phyloP scores from a whole-genome alignment of 495 filamentous ascomycete genomes.

The Neurospora africana region DNA sequence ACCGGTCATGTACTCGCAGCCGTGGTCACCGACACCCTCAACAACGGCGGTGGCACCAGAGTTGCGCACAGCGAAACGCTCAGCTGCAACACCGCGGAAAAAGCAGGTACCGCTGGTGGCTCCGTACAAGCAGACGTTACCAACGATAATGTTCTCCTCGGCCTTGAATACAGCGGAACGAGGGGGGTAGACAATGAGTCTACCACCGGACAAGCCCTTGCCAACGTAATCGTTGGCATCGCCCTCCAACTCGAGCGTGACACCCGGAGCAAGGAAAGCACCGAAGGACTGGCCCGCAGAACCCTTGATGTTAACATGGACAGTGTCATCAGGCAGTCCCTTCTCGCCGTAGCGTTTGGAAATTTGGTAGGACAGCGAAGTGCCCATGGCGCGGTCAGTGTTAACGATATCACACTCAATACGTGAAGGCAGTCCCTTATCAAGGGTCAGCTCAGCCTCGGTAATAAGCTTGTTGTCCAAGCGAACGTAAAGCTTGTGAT shows the following conservation, averaged over 20 bases:
- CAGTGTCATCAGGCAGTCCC: conserved; percentile 86
- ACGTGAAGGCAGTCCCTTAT: conserved; percentile 88
- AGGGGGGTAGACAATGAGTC: conserved; percentile 93
- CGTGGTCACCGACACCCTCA: conserved; percentile 95
- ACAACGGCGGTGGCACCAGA: conserved; percentile 94
- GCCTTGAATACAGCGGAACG: conserved; percentile 90
- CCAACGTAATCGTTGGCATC: conserved; percentile 98
- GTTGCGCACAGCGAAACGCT: conserved; percentile 97
- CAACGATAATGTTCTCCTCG: conserved; percentile 94
- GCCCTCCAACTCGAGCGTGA: conserved; percentile 94
- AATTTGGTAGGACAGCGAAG: conserved; percentile 93
- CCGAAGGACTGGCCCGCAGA: conserved; percentile 98
- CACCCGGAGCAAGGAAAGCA: conserved; percentile 86
- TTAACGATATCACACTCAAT: conserved; percentile 99
- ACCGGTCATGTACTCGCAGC: conserved; percentile 99
- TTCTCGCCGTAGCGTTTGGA: conserved; percentile 85
- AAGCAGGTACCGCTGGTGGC: conserved; percentile 88
- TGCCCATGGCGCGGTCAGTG: conserved; percentile 90
- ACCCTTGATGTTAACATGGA: conserved; percentile 97
- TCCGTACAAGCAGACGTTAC: conserved; percentile 96
- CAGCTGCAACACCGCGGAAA: conserved; percentile 96
- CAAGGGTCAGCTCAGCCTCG: conserved; percentile 90
- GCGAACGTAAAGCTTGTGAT: conserved; percentile 85
- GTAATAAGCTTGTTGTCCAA: conserved; percentile 98
- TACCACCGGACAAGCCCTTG: conserved; percentile 92